phyloP scores from a whole-genome alignment of 805 yeast species.

The Kodamaea kakaduensis region DNA sequence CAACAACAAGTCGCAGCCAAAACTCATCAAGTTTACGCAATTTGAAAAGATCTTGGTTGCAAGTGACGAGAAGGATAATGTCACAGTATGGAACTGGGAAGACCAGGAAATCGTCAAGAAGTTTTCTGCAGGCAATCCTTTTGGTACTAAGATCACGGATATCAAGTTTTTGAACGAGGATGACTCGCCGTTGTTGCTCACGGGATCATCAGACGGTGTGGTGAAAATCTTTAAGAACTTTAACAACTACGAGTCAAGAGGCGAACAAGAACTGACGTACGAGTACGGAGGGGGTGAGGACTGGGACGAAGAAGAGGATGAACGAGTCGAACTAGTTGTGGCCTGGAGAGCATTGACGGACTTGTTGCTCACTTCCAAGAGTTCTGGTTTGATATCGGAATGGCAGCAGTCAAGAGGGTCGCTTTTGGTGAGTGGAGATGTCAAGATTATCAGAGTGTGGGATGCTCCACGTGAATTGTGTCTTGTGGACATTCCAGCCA shows the following conservation, averaged over 20 bases:
- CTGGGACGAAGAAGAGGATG: constrained; percentile 20
- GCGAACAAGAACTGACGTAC: constrained; percentile 6
- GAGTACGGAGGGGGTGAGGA: constrained; percentile 3
- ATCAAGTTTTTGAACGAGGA: constrained; percentile 86
- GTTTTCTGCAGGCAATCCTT: constrained; percentile 80
- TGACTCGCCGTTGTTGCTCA: constrained; percentile 75
- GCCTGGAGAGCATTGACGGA: constrained; percentile 95
- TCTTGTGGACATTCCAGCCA: constrained; percentile 81
- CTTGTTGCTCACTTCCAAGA: constrained; percentile 70
- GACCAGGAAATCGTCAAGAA: constrained; percentile 51
- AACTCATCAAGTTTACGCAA: constrained; percentile 75
- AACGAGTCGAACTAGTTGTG: constrained; percentile 57
- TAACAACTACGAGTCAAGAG: constrained; percentile 36
- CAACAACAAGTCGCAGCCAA: constrained; percentile 77
- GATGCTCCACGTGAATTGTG: constrained; percentile 94
- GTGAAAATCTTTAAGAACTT: constrained; percentile 80
- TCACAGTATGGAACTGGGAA: constrained; percentile 88
- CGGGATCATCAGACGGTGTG: constrained; percentile 95
- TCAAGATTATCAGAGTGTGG: constrained; percentile 87
- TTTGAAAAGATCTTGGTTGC: constrained; percentile 81
- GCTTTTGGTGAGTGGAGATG: constrained; percentile 89
- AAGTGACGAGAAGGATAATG: constrained; percentile 77
- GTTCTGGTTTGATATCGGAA: constrained; percentile 81
- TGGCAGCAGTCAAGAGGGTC: constrained; percentile 98
- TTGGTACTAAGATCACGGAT: constrained; percentile 86